Evolutionary conservation across 2,329 filamentous ascomycete species (phyloP).

Genomic region (Diaporthe citri): DNA sequence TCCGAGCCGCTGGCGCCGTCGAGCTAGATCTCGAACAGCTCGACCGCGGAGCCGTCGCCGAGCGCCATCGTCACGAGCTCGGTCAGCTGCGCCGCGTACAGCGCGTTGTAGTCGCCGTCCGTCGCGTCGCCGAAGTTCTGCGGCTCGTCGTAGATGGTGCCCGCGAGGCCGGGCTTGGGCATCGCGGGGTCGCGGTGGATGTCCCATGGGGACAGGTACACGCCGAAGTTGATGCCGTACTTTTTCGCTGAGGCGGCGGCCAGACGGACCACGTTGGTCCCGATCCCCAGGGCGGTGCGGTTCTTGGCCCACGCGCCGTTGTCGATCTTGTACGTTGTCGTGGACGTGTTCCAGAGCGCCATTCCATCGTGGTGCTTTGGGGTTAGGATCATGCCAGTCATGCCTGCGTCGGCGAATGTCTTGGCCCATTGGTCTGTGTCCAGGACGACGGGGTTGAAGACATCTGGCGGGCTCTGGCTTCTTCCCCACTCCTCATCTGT

Average conservation of each 20-base stretch:
- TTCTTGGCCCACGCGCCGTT: constrained; percentile 49
- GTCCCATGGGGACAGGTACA: constrained; percentile 53
- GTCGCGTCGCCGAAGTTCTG: constrained; percentile 51
- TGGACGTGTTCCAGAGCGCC: constrained; percentile 51
- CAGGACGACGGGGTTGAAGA: constrained; percentile 45
- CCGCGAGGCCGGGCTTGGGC: constrained; percentile 47
- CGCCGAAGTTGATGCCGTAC: constrained; percentile 50
- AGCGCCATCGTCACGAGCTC: constrained; percentile 45
- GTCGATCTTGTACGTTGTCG: constrained; percentile 50
- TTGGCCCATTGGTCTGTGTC: constrained; percentile 50
- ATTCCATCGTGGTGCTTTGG: constrained; percentile 54
- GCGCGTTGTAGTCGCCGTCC: constrained; percentile 50
- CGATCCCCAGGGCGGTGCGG: constrained; percentile 45
- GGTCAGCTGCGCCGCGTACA: constrained; percentile 47
- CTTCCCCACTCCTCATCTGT: constrained; percentile 48
- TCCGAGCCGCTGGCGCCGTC: constrained; percentile 49
- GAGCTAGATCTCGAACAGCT: constrained; percentile 50
- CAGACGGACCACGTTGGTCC: constrained; percentile 49
- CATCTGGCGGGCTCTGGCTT: constrained; percentile 46
- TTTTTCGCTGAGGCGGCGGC: constrained; percentile 50
- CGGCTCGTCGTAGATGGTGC: constrained; percentile 51
- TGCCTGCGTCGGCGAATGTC: constrained; percentile 47
- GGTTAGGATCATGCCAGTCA: constrained; percentile 52
- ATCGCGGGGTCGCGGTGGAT: constrained; percentile 53
- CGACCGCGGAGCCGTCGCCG: constrained; percentile 40